Base-by-base conservation (phyloP, 2,329 filamentous ascomycete genomes). In the Ophiostoma sp. region DNA sequence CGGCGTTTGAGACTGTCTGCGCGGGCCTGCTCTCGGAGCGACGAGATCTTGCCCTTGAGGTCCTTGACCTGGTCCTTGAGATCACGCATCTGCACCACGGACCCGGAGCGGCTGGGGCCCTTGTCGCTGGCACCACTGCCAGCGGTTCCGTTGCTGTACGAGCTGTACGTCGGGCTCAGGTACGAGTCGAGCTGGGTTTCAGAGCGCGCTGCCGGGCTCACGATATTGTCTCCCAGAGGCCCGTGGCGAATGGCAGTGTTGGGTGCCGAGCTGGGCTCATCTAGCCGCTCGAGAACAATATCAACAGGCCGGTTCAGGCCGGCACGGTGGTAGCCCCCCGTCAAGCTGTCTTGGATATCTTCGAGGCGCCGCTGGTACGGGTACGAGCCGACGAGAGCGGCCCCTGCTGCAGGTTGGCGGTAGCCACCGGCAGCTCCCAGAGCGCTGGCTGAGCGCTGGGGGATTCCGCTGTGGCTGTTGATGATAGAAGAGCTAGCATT, bases 21-120 rank as follows among this genome's bases (percentile, higher is more conserved):
- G 27, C 90, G 87, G 0, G 92, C 90, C 75, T 92, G 89, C 73
- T 93, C 88, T 75, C 91, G 90, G 60, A 97, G 79, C 20, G 84
- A 90, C 1, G 92, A 94, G 48, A 97, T 93, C 76, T 93, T 92
- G 72, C 91, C 92, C 76, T 93, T 94, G 66, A 97, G 83, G 69
- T 91, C 92, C 70, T 90, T 89, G 86, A 97, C 92, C 77, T 96
- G 93, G 74, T 93, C 90, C 72, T 92, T 92, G 62, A 97, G 82
- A 68, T 86, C 86, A 10, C 89, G 87, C 76, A 92, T 87, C 76
- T 91, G 89, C 17, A 89, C 85, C n/a, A 88, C 88, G 0, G 92
- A 94, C 17, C 88, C 84, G 2, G 91, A 89, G 23, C 91, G 85
- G 35, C 85, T 85, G 10, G 90, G 79, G 0, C 83, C 83, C 62